These are phyloP conservation scores for Fusarium citri DNA, from an alignment of 2,329 filamentous ascomycete species.

Conservation along the genomic window DNA sequence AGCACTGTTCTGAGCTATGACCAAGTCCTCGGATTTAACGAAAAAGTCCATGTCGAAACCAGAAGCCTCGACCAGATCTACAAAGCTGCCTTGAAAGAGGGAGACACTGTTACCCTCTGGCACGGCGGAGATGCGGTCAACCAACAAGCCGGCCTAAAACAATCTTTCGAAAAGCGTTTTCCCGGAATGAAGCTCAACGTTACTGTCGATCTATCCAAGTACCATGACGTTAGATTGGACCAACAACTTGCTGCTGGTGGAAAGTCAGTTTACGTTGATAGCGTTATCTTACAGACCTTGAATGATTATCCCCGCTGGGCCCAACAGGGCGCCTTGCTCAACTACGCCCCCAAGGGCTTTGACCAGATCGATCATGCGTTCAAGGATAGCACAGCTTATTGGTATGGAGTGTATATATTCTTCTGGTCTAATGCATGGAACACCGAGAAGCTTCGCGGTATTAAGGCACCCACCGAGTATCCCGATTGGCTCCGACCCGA, in stretches of 20 bases:
- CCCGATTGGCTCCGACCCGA: no score
- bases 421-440: no score
- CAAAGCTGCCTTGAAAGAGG: conserved; percentile 60
- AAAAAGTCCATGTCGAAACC: no score
- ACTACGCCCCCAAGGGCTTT: conserved; percentile 62
- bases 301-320: conserved; percentile 66
- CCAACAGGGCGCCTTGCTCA: conserved; percentile 57
- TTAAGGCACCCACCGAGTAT: no score
- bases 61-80: no score
- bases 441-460: no score
- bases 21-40: no score
- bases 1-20: no score
- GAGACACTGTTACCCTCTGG: conserved; percentile 59
- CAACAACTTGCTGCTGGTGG: conserved; percentile 55
- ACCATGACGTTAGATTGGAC: conserved; percentile 62
- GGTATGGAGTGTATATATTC: no score
- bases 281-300: conserved; percentile 58
- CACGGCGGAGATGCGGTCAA: conserved; percentile 61
- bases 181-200: conserved; percentile 63
- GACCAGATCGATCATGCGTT: conserved; percentile 56
- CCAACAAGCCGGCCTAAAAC: conserved; percentile 55
- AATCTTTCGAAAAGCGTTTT: conserved; percentile 59
- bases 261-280: conserved; percentile 56
- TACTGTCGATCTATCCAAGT: conserved; percentile 67
- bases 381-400: no score